Conservation (phyloP, 108 stramenopile species). For the Discostella pseudostelligera region DNA sequence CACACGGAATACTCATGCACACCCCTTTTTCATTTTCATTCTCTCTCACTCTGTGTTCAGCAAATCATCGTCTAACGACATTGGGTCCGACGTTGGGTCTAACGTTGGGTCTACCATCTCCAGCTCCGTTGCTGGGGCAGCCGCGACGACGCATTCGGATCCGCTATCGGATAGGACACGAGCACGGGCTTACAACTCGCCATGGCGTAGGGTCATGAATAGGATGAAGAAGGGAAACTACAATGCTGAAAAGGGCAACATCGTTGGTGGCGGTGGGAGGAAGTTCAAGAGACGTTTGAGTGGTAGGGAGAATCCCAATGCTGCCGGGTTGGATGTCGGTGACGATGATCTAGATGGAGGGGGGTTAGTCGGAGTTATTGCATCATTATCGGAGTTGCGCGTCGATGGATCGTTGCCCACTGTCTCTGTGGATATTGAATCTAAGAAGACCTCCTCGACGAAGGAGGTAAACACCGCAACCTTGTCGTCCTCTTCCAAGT, state of each 20-base stretch:
- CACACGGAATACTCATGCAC: too few relatives aligned
- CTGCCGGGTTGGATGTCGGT: neutral
- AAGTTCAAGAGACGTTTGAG: constrained; percentile 1
- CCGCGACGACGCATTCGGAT: neutral
- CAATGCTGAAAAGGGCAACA: neutral
- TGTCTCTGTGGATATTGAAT: too few relatives aligned
- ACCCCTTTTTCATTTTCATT: too few relatives aligned
- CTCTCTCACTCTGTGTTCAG: neutral
- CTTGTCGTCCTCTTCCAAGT: too few relatives aligned
- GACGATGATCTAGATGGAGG: neutral
- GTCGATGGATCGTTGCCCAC: too few relatives aligned
- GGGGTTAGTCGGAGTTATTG: too few relatives aligned
- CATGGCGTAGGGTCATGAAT: constrained; percentile 9
- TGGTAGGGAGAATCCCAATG: constrained; percentile 6
- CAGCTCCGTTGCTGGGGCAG: neutral
- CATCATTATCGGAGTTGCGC: too few relatives aligned
- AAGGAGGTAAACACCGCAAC: too few relatives aligned
- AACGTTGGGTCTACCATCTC: constrained; percentile 4
- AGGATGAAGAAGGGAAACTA: constrained; percentile 3
- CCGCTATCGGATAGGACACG: neutral
- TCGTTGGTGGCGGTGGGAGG: neutral
- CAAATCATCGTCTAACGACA: neutral
- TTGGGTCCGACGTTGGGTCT: constrained; percentile 1
- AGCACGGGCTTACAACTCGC: neutral
- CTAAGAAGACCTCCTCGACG: too few relatives aligned